Evolutionary conservation across 805 yeast species (phyloP).

Genomic region (Wickerhamiella nectarea): DNA sequence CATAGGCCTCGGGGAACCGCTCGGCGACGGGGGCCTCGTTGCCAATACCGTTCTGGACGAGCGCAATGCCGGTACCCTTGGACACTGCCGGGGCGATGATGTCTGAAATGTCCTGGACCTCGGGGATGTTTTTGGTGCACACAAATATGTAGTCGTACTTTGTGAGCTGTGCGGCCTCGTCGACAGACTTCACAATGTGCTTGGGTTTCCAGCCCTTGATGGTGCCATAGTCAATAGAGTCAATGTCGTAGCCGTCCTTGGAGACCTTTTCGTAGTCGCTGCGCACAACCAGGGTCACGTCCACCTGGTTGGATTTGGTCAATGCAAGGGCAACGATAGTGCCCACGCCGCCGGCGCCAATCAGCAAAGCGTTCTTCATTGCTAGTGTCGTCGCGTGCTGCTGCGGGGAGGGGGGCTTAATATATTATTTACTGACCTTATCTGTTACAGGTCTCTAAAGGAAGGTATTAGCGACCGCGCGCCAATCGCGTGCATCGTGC

Average conservation of each 20-base stretch:
- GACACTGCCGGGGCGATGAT: conserved; percentile 39
- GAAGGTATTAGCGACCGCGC: no score
- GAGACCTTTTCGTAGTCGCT: conserved; percentile 45
- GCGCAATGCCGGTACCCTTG: conserved; percentile 36
- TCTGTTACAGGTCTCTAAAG: no score
- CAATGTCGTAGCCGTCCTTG: conserved; percentile 42
- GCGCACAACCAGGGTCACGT: conserved; percentile 50
- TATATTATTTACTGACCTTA: no score
- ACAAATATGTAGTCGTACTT: conserved; percentile 48
- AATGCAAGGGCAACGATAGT: conserved; percentile 58
- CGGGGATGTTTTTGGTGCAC: conserved; percentile 54
- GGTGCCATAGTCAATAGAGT: conserved; percentile 50
- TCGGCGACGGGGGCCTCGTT: conserved; percentile 41
- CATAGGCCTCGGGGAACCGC: conserved; percentile 37
- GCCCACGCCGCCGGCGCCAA: conserved; percentile 85
- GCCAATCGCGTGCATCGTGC: no score
- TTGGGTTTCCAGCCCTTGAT: conserved; percentile 42
- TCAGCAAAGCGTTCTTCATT: conserved; percentile 36
- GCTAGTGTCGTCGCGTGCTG: no score
- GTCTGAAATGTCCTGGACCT: conserved; percentile 40
- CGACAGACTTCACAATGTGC: conserved; percentile 26
- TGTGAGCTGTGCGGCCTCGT: conserved; percentile 32
- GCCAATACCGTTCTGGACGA: conserved; percentile 57
- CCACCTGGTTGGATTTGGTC: conserved; percentile 33
- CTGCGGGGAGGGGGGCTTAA: no score